Evolutionary conservation across 2,329 filamentous ascomycete genomes (phyloP), one percentile per base, ranked within the genome.

Genomic region (Pezizomycotina sp.): DNA sequence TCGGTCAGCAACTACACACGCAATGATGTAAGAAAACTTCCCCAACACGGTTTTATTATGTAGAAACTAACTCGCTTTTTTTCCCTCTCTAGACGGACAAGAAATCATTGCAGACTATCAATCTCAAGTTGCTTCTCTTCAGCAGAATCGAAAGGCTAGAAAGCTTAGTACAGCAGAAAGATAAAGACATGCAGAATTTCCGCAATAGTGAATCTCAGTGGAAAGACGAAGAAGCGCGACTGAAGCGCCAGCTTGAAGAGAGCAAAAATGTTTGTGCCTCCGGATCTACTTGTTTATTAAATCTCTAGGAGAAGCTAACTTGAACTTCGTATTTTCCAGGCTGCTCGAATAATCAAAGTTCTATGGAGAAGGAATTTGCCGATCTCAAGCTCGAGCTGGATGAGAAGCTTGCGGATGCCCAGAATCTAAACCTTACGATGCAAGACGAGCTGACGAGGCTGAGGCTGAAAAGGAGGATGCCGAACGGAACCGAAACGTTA

Each of bases 51-150:
- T 26, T 27, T 38, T 18, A 10, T 36, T 46, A 27, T 46, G 43
- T 26, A 36, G 42, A 20, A 24, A 29, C 27, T 34, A 28, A n/a
- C 21, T 30, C 12, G 36, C n/a, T n/a, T n/a, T n/a, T 12, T 31
- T 31, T 32, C 42, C 27, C 18, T 31, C 16, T 45, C 6, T 48
- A 76, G 62, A 64, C 66, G 39, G 75, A 84, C 47, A 74, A 74
- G 55, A 79, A 75, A 53, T 56, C 77, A 26, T 91, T 24, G 66
- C 77, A 28, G 79, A 89, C n/a, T 81, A 83, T 45, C 77, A 91
- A 56, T 62, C 65, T 2, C 80, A 91, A 56, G 68, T 92, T 5
- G 66, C 69, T 24, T 71, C 80, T 15, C 58, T 95, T 46, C 72
- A 78, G 46, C 71, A 73, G 40, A 86, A 77, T 56, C 58, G 70